phyloP scores from a whole-genome alignment of 202 grass and related monocot species.

The Zizania palustris region DNA sequence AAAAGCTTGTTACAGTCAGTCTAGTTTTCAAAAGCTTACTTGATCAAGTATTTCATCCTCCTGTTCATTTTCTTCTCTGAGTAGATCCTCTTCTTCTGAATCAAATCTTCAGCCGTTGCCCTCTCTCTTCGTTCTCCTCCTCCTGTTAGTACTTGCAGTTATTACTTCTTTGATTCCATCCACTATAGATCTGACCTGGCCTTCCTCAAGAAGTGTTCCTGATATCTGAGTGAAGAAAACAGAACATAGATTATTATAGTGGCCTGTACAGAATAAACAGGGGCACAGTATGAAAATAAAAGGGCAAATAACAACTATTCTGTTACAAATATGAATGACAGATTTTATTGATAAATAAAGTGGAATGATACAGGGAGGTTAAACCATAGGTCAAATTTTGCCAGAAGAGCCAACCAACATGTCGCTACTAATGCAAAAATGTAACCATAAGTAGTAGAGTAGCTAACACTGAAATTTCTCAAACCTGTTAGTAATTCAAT shows the following conservation, averaged over 20 bases:
- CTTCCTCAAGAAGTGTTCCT: slow-evolving; percentile 69
- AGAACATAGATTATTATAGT: slow-evolving; percentile 32
- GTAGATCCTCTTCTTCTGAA: slow-evolving; percentile 92
- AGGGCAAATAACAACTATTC: not conserved
- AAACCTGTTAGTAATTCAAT: slow-evolving; percentile 1
- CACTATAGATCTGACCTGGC: slow-evolving; percentile 76
- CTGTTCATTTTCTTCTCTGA: slow-evolving; percentile 98
- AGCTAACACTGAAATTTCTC: not conserved
- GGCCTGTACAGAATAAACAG: not conserved
- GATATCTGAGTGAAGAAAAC: slow-evolving; percentile 54
- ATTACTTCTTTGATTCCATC: slow-evolving; percentile 93
- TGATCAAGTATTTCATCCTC: slow-evolving; percentile 98
- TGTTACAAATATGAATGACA: slow-evolving; percentile 19
- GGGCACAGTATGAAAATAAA: slow-evolving; percentile 33
- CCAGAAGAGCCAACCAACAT: slow-evolving; percentile 25
- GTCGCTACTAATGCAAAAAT: not conserved
- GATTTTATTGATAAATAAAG: slow-evolving; percentile 15
- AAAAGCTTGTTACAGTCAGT: too few species aligned
- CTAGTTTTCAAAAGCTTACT: slow-evolving; percentile 53
- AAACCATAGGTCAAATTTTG: not conserved
- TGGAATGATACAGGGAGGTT: slow-evolving; percentile 7
- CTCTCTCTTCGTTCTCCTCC: slow-evolving; percentile 78
- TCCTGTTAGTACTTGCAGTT: slow-evolving; percentile 73
- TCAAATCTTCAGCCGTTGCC: slow-evolving; percentile 84
- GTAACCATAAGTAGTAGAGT: not conserved